phyloP scores from a whole-genome alignment of 169 alveolate species.

The Plasmodium vinckei region DNA sequence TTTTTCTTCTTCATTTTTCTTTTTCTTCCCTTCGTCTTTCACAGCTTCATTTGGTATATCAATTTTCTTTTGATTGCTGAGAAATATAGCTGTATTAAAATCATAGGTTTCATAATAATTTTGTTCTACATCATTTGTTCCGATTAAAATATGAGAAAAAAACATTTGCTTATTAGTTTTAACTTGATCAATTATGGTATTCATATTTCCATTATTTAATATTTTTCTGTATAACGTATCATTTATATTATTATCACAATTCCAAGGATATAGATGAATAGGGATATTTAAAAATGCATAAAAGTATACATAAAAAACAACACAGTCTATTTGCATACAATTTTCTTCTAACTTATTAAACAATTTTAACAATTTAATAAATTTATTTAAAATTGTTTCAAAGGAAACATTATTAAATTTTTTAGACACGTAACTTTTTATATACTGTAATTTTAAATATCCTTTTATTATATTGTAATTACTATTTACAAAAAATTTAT shows the following conservation, averaged over 20 bases:
- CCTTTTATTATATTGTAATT: constrained; percentile 46
- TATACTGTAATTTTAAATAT: constrained; percentile 22
- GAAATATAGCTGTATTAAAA: constrained; percentile 40
- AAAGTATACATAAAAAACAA: constrained; percentile 58
- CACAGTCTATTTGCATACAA: constrained; percentile 27
- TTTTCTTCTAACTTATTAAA: constrained; percentile 12
- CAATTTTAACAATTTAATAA: constrained; percentile 40
- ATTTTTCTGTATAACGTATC: constrained; percentile 41
- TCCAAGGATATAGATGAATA: constrained; percentile 51
- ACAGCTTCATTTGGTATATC: no score
- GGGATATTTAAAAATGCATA: constrained; percentile 70
- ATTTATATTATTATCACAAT: constrained; percentile 1
- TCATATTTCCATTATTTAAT: constrained; percentile 53
- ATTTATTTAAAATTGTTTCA: constrained; percentile 40
- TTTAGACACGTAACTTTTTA: constrained; percentile 12
- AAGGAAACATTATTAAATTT: constrained; percentile 61
- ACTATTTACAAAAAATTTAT: constrained; percentile 38
- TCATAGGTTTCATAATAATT: constrained; percentile 44
- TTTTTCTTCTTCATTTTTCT: no score
- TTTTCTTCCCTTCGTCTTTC: no score
- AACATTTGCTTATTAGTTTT: constrained; percentile 17
- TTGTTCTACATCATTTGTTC: constrained; percentile 4
- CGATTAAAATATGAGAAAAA: constrained; percentile 32
- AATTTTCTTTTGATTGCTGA: background rate
- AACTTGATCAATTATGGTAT: constrained; percentile 23